Conservation (phyloP, 2,329 filamentous ascomycete species). For the Sphaerulina musiva region DNA sequence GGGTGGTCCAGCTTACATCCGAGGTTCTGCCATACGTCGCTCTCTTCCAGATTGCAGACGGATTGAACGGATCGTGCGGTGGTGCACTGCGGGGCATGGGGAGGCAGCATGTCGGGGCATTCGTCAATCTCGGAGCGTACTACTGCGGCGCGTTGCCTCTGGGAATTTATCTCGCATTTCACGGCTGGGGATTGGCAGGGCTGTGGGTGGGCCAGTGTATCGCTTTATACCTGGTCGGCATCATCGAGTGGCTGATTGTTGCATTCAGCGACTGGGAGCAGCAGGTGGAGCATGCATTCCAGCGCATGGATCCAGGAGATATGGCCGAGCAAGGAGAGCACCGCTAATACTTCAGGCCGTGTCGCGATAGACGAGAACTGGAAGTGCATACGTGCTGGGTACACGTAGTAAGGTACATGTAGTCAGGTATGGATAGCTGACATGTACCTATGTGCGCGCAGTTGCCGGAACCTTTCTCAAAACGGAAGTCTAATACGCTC, state of each 20-base stretch:
- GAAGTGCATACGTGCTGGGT: neutral
- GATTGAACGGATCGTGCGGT: constrained; percentile 76
- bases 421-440: neutral
- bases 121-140: constrained; percentile 76
- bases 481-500: constrained; percentile 8
- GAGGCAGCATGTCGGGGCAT: constrained; percentile 73
- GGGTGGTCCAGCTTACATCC: constrained; percentile 65
- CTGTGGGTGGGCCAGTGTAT: constrained; percentile 64
- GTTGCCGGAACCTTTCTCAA: neutral
- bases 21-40: constrained; percentile 80
- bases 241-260: constrained; percentile 72
- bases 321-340: constrained; percentile 35
- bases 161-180: constrained; percentile 79
- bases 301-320: constrained; percentile 56
- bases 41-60: constrained; percentile 84
- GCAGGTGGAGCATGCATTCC: constrained; percentile 65
- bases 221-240: constrained; percentile 71
- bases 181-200: constrained; percentile 74
- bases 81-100: constrained; percentile 79
- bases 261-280: constrained; percentile 68
- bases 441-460: neutral
- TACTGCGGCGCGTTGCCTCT: constrained; percentile 73
- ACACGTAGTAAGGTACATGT: neutral
- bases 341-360: constrained; percentile 2
- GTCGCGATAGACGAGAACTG: constrained; percentile 1